These are phyloP conservation scores for Theileria annulata DNA, from an alignment of 169 alveolate species.

Conservation along the genomic window DNA sequence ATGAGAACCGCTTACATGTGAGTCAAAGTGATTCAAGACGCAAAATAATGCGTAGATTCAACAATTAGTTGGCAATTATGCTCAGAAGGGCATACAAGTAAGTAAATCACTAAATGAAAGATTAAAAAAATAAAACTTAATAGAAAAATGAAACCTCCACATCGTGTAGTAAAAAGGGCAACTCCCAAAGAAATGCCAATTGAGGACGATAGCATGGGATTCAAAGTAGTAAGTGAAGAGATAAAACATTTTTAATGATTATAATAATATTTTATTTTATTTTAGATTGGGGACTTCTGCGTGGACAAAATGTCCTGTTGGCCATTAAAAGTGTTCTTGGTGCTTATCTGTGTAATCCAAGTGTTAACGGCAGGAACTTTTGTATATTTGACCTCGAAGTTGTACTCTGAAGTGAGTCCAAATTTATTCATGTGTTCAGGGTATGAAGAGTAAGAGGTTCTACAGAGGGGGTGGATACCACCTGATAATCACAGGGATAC, in stretches of 20 bases:
- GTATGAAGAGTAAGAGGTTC: slow-evolving; percentile 30
- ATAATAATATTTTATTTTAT: no score
- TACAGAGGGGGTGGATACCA: slow-evolving; percentile 53
- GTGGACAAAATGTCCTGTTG: slow-evolving; percentile 61
- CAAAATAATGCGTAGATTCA: no score
- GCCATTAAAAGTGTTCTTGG: slow-evolving; percentile 56
- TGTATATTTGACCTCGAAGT: slow-evolving; percentile 31
- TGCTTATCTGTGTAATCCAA: slow-evolving; percentile 38
- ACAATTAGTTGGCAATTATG: no score
- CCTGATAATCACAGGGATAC: slow-evolving; percentile 19
- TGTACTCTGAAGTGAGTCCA: slow-evolving; percentile 40
- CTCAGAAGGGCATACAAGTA: not conserved
- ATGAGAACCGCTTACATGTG: no score
- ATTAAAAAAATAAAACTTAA: not conserved
- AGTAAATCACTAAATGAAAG: not conserved
- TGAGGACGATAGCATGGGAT: slow-evolving; percentile 31
- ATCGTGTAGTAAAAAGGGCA: not conserved
- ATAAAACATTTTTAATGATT: not conserved
- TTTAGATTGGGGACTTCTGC: slow-evolving; percentile 53
- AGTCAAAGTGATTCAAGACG: no score
- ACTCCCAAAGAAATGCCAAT: slow-evolving; percentile 1
- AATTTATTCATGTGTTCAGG: slow-evolving; percentile 20
- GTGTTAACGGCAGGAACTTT: slow-evolving; percentile 12
- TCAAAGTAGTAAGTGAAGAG: slow-evolving; percentile 37
- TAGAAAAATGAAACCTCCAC: not conserved